Percentiles rank a stretch among this genome's conserved stretches.
Conservation (phyloP, 2,329 filamentous ascomycete genomes). For the Taxawa tesnikishii region DNA sequence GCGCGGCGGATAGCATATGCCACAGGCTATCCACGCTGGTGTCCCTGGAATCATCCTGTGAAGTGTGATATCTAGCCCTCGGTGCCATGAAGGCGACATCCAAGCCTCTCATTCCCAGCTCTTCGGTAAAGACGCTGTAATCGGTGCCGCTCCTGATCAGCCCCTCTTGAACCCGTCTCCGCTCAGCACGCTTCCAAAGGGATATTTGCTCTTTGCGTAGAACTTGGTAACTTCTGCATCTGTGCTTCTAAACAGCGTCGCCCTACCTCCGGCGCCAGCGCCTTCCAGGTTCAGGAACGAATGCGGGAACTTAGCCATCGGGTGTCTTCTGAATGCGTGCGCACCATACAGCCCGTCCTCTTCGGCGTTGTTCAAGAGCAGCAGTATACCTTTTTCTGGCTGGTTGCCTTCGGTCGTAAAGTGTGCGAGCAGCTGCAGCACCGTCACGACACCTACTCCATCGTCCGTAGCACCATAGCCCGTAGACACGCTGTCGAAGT, state of each 20-base stretch:
- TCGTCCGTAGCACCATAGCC: conserved; percentile 91
- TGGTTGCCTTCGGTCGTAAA: conserved; percentile 59
- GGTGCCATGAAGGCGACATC: conserved; percentile 89
- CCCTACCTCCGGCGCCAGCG: conserved; percentile 80
- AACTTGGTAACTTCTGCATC: conserved; percentile 75
- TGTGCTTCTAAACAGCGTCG: conserved; percentile 75
- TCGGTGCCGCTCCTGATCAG: conserved; percentile 80
- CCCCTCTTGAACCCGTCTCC: conserved; percentile 74
- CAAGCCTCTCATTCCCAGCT: conserved; percentile 71
- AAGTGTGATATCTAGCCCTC: conserved; percentile 77
- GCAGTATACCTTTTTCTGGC: conserved; percentile 68
- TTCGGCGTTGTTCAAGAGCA: conserved; percentile 89
- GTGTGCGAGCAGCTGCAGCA: conserved; percentile 76
- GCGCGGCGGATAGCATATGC: conserved; percentile 86
- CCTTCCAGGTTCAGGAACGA: conserved; percentile 93
- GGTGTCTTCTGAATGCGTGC: conserved; percentile 70
- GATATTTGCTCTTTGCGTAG: conserved; percentile 59
- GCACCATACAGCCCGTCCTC: conserved; percentile 88
- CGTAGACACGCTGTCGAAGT: conserved; percentile 88
- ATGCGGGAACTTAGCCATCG: conserved; percentile 66
- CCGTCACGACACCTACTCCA: conserved; percentile 75
- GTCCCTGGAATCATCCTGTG: conserved; percentile 74
- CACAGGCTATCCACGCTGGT: conserved; percentile 62
- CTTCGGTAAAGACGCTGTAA: conserved; percentile 68
- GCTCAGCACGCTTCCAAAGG: conserved; percentile 73